Conservation (phyloP, 345 rosid genomes). For the Eucalyptus brandiana region DNA sequence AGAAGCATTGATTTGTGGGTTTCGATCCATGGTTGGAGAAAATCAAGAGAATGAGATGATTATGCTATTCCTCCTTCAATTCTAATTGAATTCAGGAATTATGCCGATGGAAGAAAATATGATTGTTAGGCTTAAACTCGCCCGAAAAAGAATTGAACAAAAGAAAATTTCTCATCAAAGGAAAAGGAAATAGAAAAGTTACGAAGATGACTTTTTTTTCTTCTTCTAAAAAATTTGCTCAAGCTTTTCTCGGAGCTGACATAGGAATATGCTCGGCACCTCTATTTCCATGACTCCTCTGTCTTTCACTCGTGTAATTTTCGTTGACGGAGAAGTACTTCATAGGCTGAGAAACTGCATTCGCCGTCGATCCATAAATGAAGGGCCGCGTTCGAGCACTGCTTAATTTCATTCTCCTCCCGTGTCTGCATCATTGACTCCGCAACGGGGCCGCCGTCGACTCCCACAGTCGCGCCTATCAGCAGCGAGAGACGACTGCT, state of each 20-base stretch:
- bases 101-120: background rate
- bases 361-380: background rate
- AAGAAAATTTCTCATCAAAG: fast-evolving
- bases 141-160: background rate
- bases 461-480: background rate
- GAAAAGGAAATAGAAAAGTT: background rate
- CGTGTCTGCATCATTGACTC: background rate
- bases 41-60: background rate
- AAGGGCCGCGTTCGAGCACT: background rate
- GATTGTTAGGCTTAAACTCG: background rate
- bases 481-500: background rate
- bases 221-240: background rate
- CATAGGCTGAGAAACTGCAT: too few species aligned
- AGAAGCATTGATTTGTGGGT: background rate
- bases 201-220: background rate
- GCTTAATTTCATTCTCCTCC: background rate
- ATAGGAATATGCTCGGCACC: background rate
- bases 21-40: background rate
- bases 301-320: background rate
- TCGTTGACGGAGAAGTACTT: background rate
- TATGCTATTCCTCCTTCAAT: background rate
- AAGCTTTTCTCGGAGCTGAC: background rate
- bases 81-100: background rate
- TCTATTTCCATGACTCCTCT: background rate
- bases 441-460: too few species aligned